Base-by-base conservation (phyloP, 768 basidiomycete genomes). In the Cyathus striatus region DNA sequence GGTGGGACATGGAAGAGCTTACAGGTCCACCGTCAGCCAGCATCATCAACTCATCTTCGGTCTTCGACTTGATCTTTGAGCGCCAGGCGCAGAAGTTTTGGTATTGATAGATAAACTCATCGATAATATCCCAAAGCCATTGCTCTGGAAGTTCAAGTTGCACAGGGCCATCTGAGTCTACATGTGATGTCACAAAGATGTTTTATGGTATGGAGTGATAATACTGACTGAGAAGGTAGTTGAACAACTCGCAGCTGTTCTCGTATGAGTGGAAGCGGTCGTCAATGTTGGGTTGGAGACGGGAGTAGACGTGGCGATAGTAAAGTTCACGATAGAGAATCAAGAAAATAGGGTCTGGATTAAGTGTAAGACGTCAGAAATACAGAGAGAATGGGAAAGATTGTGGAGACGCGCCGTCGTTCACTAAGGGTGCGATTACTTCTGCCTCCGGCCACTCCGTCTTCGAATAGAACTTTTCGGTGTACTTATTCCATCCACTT, bases 361-460 rank as follows among this genome's bases (percentile, higher is more conserved):
- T 16, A 40, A 45, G 3, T 53, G 10, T 13, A 33, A 41, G 26
- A 18, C n/a, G 35, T 37, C 34, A 50, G 36, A 17, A 4, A 32
- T 34, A 12, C 43, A 26, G 20, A 10, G 16, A 17, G 5, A 27
- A 40, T n/a, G n/a, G n/a, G n/a, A 40, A 3, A 30, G 22, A 16
- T 16, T 25, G 20, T 23, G 23, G 32, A 27, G 24, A 59, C 82
- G 46, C 41, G 89, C 89, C 91, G 62, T 96, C 90, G 57, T 92
- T 86, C 43, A 98, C 93, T 49, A 99, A 72, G 4, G 92, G 92
- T 4, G 93, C 87, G 56, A 99, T 91, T 47, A 91, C 68, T 68
- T 99, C 95, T 5, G 92, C 93, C 60, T 97, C 93, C 1, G 95
- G 95, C 95, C 95, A 98, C 61, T 99, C 95, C 2, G 82, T 83